These are phyloP conservation scores for Cyberlindnera petersonii DNA, from an alignment of 805 yeast genomes.

Conservation along the genomic window DNA sequence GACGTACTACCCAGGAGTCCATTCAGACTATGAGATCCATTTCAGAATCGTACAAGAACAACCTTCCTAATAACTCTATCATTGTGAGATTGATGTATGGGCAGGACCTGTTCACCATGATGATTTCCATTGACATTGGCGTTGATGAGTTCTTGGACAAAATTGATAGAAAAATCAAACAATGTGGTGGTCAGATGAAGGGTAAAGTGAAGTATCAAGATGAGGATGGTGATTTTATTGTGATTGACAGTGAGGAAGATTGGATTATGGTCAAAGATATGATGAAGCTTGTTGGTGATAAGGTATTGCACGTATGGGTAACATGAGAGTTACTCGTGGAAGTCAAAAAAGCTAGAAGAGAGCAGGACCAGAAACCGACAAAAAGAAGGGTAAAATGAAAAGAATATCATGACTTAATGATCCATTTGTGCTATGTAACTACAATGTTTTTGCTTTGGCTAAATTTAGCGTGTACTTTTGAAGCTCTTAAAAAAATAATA, in stretches of 20 bases:
- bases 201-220: slow-evolving; percentile 76
- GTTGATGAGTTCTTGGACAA: slow-evolving; percentile 52
- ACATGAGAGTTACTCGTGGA: slow-evolving; percentile 20
- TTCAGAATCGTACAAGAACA: slow-evolving; percentile 36
- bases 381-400: neutral
- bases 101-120: slow-evolving; percentile 56
- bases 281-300: slow-evolving; percentile 48
- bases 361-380: no score
- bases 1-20: slow-evolving; percentile 28
- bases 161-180: slow-evolving; percentile 53
- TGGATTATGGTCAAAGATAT: slow-evolving; percentile 81
- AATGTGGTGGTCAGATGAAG: slow-evolving; percentile 45
- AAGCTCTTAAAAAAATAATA: neutral
- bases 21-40: slow-evolving; percentile 32
- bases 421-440: neutral
- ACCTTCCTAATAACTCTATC: slow-evolving; percentile 36
- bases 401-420: slow-evolving; percentile 6
- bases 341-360: neutral
- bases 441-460: neutral
- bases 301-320: slow-evolving; percentile 42
- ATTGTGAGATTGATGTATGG: slow-evolving; percentile 40
- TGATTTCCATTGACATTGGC: slow-evolving; percentile 51
- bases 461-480: no score
- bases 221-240: slow-evolving; percentile 93
- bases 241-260: slow-evolving; percentile 82